Conservation (phyloP, 768 basidiomycete species). For the Lactifluus pinguis region DNA sequence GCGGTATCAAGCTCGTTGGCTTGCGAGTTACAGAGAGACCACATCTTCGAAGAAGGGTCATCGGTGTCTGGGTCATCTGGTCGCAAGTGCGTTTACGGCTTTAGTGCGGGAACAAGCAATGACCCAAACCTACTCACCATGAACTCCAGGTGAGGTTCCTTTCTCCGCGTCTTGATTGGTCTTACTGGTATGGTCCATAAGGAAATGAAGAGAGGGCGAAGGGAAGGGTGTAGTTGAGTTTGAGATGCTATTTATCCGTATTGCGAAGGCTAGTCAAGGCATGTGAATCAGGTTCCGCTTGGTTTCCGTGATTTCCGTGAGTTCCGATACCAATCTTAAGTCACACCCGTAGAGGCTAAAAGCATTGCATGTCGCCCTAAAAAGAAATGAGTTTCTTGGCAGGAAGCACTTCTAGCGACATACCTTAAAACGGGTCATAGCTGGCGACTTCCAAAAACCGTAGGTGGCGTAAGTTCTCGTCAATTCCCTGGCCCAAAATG, state of each 20-base stretch:
- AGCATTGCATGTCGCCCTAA: too few species aligned
- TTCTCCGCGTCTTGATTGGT: neutral
- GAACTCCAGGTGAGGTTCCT: neutral
- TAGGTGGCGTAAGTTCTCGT: neutral
- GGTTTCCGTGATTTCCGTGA: too few species aligned
- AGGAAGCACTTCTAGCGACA: neutral
- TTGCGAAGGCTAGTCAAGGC: too few species aligned
- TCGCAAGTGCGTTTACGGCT: neutral
- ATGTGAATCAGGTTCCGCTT: neutral
- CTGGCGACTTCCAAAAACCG: neutral
- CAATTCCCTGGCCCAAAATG: too few species aligned
- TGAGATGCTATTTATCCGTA: neutral
- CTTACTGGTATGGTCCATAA: neutral
- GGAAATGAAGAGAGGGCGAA: neutral
- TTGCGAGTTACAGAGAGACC: constrained; percentile 4
- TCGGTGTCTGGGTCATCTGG: neutral
- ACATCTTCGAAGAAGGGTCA: constrained; percentile 13
- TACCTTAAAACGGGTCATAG: neutral
- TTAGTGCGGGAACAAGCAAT: neutral
- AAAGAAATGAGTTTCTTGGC: too few species aligned
- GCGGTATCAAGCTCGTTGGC: neutral
- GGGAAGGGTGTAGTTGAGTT: neutral
- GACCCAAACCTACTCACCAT: neutral
- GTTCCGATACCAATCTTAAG: too few species aligned
- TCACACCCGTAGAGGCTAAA: too few species aligned